Base-by-base conservation (phyloP, 2,329 filamentous ascomycete species). In the Penicillium expansum region DNA sequence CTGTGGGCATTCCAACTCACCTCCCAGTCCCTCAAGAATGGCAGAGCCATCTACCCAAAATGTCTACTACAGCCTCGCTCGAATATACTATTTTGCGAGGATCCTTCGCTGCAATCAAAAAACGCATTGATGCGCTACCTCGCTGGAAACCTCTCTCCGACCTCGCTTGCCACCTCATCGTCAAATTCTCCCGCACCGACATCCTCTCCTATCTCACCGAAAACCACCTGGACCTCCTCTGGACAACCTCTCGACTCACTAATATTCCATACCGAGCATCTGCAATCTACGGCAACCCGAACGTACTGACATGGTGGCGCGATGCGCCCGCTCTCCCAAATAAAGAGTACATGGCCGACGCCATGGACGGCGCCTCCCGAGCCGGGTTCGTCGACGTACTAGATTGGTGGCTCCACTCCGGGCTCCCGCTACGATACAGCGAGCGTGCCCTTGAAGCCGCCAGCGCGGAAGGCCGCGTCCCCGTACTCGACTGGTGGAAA, bases 401-500 rank as follows among this genome's bases (percentile, higher is more conserved):
- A 1, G 90, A 96, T 67, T 96, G 91, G 90, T 97, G 93, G 93
- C 89, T 89, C 71, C 83, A 88, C 22, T 91, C 88, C 0, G 89
- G 89, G 0, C 80, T 97, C 1, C 85, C 87, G 2, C 80, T 97
- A 20, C 88, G 90, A 63, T 96, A 94, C 74, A 96, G 90, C 11
- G 91, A 96, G 71, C 83, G 86, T 5, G 91, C 93, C 0, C 83
- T 97, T 18, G 93, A 97, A 74, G 89, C 92, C 67, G 92, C 93
- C 30, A 93, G 89, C 57, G 87, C 87, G 4, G 88, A 91, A 67
- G 92, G 92, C 8, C 89, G 94, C 62, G 81, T 96, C n/a, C 79
- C 86, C 7, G 91, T 97, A 0, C 82, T 97, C 1, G 88, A 95
- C 66, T 97, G 93, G 93, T 97, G 93, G 93, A 90, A 90, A 65